Evolutionary conservation across 257 asterid species (phyloP).

Genomic region (Gentiana macrophylla): DNA sequence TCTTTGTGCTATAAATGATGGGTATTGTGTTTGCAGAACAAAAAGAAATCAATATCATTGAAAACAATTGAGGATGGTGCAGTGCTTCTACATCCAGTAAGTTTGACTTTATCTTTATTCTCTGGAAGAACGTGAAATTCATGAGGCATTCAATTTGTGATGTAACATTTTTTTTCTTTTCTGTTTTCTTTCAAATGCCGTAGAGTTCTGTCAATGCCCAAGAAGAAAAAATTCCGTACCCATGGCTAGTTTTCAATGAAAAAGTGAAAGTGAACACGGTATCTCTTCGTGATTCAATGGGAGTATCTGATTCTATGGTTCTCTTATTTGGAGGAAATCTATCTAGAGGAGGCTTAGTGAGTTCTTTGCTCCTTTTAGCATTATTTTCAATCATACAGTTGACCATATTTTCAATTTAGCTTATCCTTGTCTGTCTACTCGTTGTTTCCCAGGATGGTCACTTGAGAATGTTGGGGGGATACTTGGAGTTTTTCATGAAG

Average conservation of each 20-base stretch:
- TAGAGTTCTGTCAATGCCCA: constrained; percentile 81
- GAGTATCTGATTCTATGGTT: constrained; percentile 69
- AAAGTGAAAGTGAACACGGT: constrained; percentile 85
- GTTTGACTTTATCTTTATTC: constrained; percentile 17
- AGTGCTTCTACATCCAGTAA: constrained; percentile 81
- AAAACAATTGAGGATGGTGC: constrained; percentile 95
- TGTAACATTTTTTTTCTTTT: not conserved
- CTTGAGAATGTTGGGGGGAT: constrained; percentile 87
- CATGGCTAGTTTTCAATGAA: constrained; percentile 93
- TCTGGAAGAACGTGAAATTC: not conserved
- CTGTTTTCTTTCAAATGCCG: constrained; percentile 4
- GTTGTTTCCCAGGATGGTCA: constrained; percentile 59
- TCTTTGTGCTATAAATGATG: too few species aligned
- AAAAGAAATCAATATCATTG: constrained; percentile 72
- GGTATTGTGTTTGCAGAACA: constrained; percentile 50
- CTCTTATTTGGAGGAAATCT: constrained; percentile 81
- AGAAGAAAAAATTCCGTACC: constrained; percentile 64
- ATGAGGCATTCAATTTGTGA: too few species aligned
- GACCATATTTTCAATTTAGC: constrained; percentile 6
- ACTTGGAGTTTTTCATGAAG: constrained; percentile 79
- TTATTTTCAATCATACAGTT: constrained; percentile 5
- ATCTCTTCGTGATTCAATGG: constrained; percentile 90
- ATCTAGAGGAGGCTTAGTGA: constrained; percentile 53
- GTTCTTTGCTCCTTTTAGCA: constrained; percentile 18
- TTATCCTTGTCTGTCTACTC: constrained; percentile 12